A percentile compares a stretch with the other conserved stretches of the same genome.
phyloP scores from a whole-genome alignment of 371 early-diverging fungal species.

The Mortierella polycephala region DNA sequence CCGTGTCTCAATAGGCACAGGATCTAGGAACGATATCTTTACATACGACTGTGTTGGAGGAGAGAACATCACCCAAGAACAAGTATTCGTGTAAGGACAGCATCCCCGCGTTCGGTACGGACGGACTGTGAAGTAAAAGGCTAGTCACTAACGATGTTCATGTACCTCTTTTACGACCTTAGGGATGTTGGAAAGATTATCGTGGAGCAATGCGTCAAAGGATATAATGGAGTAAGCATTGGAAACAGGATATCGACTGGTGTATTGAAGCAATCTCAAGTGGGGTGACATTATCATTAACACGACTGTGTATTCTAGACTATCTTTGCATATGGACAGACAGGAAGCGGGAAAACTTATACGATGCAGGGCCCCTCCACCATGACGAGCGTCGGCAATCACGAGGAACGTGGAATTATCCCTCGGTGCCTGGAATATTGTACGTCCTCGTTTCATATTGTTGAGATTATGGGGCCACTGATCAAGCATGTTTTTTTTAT shows the following conservation, averaged over 20 bases:
- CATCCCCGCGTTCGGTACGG: background rate
- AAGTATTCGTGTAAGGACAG: slow-evolving; percentile 56
- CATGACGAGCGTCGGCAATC: slow-evolving; percentile 48
- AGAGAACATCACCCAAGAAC: slow-evolving; percentile 54
- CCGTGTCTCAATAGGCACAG: slow-evolving; percentile 29
- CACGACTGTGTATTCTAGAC: slow-evolving; percentile 55
- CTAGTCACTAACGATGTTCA: background rate
- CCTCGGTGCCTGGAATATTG: slow-evolving; percentile 69
- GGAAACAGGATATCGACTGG: background rate
- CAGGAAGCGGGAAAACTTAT: slow-evolving; percentile 93
- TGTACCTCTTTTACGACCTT: background rate
- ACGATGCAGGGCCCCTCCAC: slow-evolving; percentile 79
- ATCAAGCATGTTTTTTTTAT: background rate
- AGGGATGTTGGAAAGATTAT: slow-evolving; percentile 70
- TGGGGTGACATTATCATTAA: background rate
- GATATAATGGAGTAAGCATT: slow-evolving; percentile 76
- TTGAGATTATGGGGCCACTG: too few relatives aligned
- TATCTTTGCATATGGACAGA: slow-evolving; percentile 90
- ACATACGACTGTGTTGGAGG: slow-evolving; percentile 69
- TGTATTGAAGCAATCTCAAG: background rate
- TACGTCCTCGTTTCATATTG: slow-evolving; percentile 10
- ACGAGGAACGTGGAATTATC: slow-evolving; percentile 64
- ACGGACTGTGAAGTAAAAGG: too few relatives aligned
- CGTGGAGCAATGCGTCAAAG: slow-evolving; percentile 78
- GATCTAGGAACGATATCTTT: slow-evolving; percentile 61